Evolutionary conservation across 345 rosid species (phyloP), one percentile per base, ranked within the genome.

Genomic region (Microcos paniculata): DNA sequence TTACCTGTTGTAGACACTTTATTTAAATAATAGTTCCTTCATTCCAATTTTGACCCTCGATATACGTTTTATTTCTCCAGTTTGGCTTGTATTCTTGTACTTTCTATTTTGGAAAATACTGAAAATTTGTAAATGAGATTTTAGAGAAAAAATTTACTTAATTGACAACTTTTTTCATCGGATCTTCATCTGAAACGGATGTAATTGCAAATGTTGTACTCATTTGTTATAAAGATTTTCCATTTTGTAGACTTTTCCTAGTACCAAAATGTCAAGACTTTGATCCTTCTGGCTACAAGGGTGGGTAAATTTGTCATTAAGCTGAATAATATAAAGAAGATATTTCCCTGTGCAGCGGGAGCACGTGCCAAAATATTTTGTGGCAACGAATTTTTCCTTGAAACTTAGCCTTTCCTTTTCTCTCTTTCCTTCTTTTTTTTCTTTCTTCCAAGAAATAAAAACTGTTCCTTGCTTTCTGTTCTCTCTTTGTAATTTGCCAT

Each of bases 371-470:
- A 61, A 53, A 30, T 59, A 48, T 19, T 45, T 28, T 73, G 76
- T 73, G 76, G 69, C 58, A 48, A 31, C 43, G 68, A 57, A 31
- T 62, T 18, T 45, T 61, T n/a, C 42, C 48, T 6, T 43, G 46
- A 13, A 14, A 48, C 12, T 15, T 18, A 26, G 42, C 28, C 42
- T 59, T 58, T 46, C 65, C 18, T 12, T 26, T 43, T 52, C 18
- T 31, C 24, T 26, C 58, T 12, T 26, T 45, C 53, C 18, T 31
- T 26, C 13, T 24, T 2, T 6, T 8, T 1, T 4, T 12, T 64
- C 51, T 42, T 68, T 43, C 68, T 73, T 59, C 28, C 57, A 59
- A 73, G 68, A 73, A 45, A 73, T n/a, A 73, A 26, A 73, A 14
- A 59, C 56, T 1, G 35, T 59, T 59, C 43, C 67, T 45, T 45